Percentiles rank a stretch among this genome's conserved stretches.
phyloP scores from a whole-genome alignment of 805 yeast species.

The Candida peoriensis region DNA sequence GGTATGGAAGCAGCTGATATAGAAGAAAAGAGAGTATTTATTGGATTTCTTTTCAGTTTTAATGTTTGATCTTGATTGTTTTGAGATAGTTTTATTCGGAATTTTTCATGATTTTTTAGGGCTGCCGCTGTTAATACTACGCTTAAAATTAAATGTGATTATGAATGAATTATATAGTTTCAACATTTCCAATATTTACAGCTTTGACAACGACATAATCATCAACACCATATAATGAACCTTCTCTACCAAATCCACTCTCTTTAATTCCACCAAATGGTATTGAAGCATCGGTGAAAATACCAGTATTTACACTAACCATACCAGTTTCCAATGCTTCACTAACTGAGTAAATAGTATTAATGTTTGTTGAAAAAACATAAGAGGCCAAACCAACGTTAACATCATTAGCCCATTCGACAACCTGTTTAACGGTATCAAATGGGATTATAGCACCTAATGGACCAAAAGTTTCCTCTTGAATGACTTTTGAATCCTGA shows the following conservation, averaged over 20 bases:
- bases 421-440: slow-evolving; percentile 48
- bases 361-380: slow-evolving; percentile 47
- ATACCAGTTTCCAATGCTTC: slow-evolving; percentile 60
- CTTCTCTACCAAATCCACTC: slow-evolving; percentile 70
- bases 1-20: too few relatives aligned
- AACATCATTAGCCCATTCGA: slow-evolving; percentile 48
- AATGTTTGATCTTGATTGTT: too few relatives aligned
- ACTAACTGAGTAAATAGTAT: slow-evolving; percentile 45
- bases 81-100: too few relatives aligned
- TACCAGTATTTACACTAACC: slow-evolving; percentile 58
- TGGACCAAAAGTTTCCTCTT: slow-evolving; percentile 66
- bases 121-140: too few relatives aligned
- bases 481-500: slow-evolving; percentile 41
- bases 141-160: too few relatives aligned
- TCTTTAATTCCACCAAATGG: slow-evolving; percentile 64
- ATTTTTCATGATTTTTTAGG: too few relatives aligned
- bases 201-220: slow-evolving; percentile 53
- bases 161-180: slow-evolving; percentile 9
- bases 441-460: slow-evolving; percentile 53
- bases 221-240: slow-evolving; percentile 56
- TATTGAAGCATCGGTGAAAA: slow-evolving; percentile 49
- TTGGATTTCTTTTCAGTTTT: too few relatives aligned
- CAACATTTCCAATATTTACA: slow-evolving; percentile 40
- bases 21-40: too few relatives aligned
- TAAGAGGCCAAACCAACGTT: slow-evolving; percentile 57